Evolutionary conservation across 352 stramenopile species (phyloP), one percentile per base, ranked within the genome.

Genomic region (Phytophthora constricta): DNA sequence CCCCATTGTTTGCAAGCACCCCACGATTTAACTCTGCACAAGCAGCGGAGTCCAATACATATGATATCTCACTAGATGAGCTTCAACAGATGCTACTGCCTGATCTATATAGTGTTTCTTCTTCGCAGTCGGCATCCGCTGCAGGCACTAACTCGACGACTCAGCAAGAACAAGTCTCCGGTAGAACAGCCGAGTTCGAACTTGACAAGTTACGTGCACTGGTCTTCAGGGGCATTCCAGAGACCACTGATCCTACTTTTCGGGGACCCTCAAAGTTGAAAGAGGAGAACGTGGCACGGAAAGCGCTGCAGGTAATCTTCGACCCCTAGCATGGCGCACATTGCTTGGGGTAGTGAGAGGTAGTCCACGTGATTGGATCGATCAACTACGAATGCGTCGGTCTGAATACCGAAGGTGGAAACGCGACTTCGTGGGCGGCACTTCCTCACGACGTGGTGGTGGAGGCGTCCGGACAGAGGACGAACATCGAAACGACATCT

Each of bases 291-390:
- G 33, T 5, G 13, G n/a, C 39, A 14, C n/a, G n/a, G n/a, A n/a
- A n/a, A n/a, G n/a, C 0, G 28, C 56, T 42, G 42, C 53, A 20
- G 17, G 23, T 9, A 49, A 63, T 31, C 42, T 70, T 2, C 74
- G 75, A 34, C 57, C 75, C 3, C 46, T 77, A 4, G 75, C 62
- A 0, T 88, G 79, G 79, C 65, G 73, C 2, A n/a, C 84, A 2
- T 50, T 84, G 20, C 72, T 88, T 23, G 77, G 79, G 1, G 57
- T 81, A 10, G 51, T 84, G n/a, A 62, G 70, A n/a, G 51, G 54
- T 1, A 19, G 56, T 1, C 56, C 45, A 1, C 16, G 46, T 4
- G 48, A 51, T 37, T 84, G 79, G 76, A 1, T 23, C 1, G 28
- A 58, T 1, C 48, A 70, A 25, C 33, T 87, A 1, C 27, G 59